Base-by-base conservation (phyloP, 176 grass and related monocot genomes). In the Oryza brachyantha region DNA sequence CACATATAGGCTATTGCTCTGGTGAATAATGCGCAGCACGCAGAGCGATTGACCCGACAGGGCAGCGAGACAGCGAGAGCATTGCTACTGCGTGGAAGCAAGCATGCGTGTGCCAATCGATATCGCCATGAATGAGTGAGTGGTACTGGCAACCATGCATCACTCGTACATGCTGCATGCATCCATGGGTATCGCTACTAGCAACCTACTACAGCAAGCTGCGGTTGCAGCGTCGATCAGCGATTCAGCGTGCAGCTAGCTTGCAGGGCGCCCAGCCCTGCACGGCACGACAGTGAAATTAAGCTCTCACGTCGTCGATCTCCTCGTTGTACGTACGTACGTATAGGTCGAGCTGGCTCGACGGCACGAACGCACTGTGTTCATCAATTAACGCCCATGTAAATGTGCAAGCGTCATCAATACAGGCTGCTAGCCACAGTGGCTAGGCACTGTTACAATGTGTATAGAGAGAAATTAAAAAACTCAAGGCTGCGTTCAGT, bases 201-300 rank as follows among this genome's bases (percentile, higher is more conserved):
- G n/a, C n/a, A n/a, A n/a, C n/a, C n/a, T n/a, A n/a, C n/a, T n/a
- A n/a, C n/a, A 16, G 45, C 45, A 22, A 9, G 17, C 5, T 8
- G 50, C 14, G 13, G 5, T 7, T 17, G 13, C 19, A 54, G 10
- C 22, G n/a, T n/a, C n/a, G n/a, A 28, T 17, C 17, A 50, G 46
- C 46, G 7, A 50, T 19, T 50, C 46, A 21, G 40, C 38, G 10
- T 34, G 70, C 24, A 29, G 13, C 77, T 11, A 8, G 39, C 37
- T 41, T n/a, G n/a, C n/a, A n/a, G n/a, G n/a, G n/a, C n/a, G n/a
- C n/a, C n/a, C 37, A 7, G 19, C 57, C 19, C 34, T 32, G 57
- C 68, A 73, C 79, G 68, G 57, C 79, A 73, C n/a, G n/a, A 13
- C 28, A 81, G 13, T 48, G 37, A 72, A 62, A 10, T 4, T n/a